phyloP scores from a whole-genome alignment of 331 rosid genomes.

The Stylosanthes scabra region DNA sequence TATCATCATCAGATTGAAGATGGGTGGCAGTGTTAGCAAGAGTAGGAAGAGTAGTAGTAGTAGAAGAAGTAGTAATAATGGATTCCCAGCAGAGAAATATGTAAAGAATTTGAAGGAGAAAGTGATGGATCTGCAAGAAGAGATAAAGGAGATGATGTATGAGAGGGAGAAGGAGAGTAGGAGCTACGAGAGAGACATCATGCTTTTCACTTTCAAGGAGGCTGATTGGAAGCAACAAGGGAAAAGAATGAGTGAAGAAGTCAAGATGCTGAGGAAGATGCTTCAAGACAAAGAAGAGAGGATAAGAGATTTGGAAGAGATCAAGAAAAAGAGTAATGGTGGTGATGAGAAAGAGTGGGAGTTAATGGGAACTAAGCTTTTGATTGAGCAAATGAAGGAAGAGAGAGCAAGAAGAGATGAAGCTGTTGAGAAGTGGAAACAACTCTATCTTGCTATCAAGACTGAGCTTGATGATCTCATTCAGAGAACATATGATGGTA shows the following conservation, averaged over 20 bases:
- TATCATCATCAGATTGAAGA: slow-evolving; percentile 18
- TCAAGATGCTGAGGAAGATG: slow-evolving; percentile 57
- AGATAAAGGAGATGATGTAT: slow-evolving; percentile 55
- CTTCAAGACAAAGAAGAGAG: slow-evolving; percentile 72
- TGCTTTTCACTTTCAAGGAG: slow-evolving; percentile 76
- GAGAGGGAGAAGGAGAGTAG: slow-evolving; percentile 67
- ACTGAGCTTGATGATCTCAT: slow-evolving; percentile 93
- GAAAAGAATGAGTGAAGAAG: slow-evolving; percentile 69
- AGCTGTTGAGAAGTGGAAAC: slow-evolving; percentile 95
- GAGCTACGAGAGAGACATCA: slow-evolving; percentile 65
- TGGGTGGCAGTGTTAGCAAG: slow-evolving; percentile 75
- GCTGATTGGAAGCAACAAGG: slow-evolving; percentile 87
- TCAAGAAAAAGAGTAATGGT: background rate
- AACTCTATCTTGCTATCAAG: slow-evolving; percentile 91
- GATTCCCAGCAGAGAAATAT: slow-evolving; percentile 45
- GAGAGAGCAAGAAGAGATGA: slow-evolving; percentile 84
- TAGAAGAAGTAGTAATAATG: too few relatives aligned
- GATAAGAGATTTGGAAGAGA: slow-evolving; percentile 54
- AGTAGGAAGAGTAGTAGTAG: slow-evolving; percentile 24
- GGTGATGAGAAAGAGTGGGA: slow-evolving; percentile 58
- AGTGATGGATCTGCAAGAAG: slow-evolving; percentile 60
- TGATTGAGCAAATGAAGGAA: slow-evolving; percentile 75
- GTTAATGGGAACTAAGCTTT: slow-evolving; percentile 48
- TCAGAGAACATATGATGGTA: slow-evolving; percentile 74
- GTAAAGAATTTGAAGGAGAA: slow-evolving; percentile 54